Percentiles rank a stretch among this genome's conserved stretches.
Conservation (phyloP, 345 rosid species). For the Crucihimalaya himalaica region DNA sequence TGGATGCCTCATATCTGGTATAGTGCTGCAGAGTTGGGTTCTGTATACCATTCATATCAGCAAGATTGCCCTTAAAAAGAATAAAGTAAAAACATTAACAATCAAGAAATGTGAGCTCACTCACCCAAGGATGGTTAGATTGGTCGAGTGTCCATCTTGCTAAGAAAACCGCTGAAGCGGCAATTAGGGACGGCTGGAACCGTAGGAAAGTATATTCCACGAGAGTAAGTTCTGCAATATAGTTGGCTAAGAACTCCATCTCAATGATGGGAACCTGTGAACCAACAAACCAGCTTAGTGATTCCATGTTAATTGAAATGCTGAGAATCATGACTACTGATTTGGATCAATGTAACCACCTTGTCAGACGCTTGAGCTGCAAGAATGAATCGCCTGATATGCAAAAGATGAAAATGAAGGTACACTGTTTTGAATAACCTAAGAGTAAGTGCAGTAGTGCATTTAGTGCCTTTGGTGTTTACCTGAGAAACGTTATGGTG, state of each 20-base stretch:
- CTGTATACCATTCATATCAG: conserved; percentile 41
- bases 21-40: conserved; percentile 80
- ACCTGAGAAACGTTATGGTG: conserved; percentile 39
- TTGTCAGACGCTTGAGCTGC: conserved; percentile 69
- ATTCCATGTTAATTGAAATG: background rate
- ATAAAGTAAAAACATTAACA: background rate
- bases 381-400: conserved; percentile 69
- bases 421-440: background rate
- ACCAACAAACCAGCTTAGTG: conserved; percentile 4
- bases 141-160: conserved; percentile 83
- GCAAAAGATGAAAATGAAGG: background rate
- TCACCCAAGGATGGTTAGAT: conserved; percentile 83
- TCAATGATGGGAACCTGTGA: conserved; percentile 52
- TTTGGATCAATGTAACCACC: conserved; percentile 45
- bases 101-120: conserved; percentile 40
- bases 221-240: conserved; percentile 72
- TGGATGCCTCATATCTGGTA: conserved; percentile 57
- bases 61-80: background rate
- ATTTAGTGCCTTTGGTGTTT: background rate
- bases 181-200: conserved; percentile 69
- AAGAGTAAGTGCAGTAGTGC: background rate
- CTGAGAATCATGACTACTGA: background rate
- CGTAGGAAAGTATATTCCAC: conserved; percentile 63
- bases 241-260: conserved; percentile 79
- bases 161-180: conserved; percentile 85